Conservation (phyloP, 805 yeast species). For the Zygotorulaspora danielsina region DNA sequence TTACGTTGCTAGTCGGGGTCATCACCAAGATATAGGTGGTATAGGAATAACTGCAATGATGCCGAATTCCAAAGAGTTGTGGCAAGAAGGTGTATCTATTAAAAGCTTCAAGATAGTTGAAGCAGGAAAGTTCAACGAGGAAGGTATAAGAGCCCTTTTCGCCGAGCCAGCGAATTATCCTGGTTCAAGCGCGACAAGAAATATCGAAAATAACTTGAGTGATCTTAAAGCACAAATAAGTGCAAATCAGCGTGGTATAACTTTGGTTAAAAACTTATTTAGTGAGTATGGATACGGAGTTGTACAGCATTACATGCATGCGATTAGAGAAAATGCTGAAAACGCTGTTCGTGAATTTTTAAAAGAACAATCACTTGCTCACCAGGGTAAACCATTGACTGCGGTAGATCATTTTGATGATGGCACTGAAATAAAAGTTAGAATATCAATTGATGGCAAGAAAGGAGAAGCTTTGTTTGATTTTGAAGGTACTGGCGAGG, state of each 20-base stretch:
- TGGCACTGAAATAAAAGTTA: slow-evolving; percentile 61
- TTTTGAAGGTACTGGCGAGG: slow-evolving; percentile 80
- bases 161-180: slow-evolving; percentile 44
- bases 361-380: slow-evolving; percentile 41
- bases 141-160: slow-evolving; percentile 40
- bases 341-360: slow-evolving; percentile 55
- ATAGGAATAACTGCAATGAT: slow-evolving; percentile 51
- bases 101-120: slow-evolving; percentile 44
- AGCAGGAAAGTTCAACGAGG: slow-evolving; percentile 46
- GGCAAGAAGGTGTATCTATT: slow-evolving; percentile 51
- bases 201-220: slow-evolving; percentile 46
- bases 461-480: slow-evolving; percentile 71
- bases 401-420: slow-evolving; percentile 75
- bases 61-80: slow-evolving; percentile 45
- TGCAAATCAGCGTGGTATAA: slow-evolving; percentile 46
- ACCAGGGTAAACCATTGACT: slow-evolving; percentile 37
- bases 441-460: slow-evolving; percentile 45
- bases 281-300: slow-evolving; percentile 46
- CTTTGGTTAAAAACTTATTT: slow-evolving; percentile 38
- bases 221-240: slow-evolving; percentile 45
- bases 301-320: slow-evolving; percentile 70
- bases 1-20: slow-evolving; percentile 52
- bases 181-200: slow-evolving; percentile 49
- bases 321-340: slow-evolving; percentile 76
- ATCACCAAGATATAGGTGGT: slow-evolving; percentile 56